A percentile compares a stretch with the other conserved stretches of the same genome.
Evolutionary conservation across 1,284 basidiomycete species (phyloP).

Genomic region (Lentinus polychrous): DNA sequence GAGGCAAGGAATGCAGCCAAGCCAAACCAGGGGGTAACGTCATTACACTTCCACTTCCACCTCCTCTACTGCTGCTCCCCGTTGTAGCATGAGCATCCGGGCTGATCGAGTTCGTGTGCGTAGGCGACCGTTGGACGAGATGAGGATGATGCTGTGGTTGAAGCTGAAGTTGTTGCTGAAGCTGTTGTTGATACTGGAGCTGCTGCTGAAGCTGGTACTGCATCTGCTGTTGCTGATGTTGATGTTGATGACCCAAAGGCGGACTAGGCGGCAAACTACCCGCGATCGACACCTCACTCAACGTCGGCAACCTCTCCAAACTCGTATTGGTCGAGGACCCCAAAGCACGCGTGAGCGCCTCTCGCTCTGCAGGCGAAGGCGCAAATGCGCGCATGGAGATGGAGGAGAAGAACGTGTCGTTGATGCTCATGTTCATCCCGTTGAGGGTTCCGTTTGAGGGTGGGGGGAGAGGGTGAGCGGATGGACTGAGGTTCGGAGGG

Average conservation of each 20-base stretch:
- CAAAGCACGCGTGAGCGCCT: constrained; percentile 67
- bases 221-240: constrained; percentile 29
- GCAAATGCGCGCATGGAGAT: constrained; percentile 65
- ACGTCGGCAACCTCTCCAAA: constrained; percentile 65
- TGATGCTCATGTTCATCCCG: constrained; percentile 19
- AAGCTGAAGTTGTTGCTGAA: constrained; percentile 5
- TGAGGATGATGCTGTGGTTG: constrained; percentile 2
- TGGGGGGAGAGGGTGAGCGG: constrained; percentile 8
- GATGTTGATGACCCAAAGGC: constrained; percentile 30
- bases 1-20: constrained; percentile 26
- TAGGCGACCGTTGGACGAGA: neutral
- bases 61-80: neutral
- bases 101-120: neutral
- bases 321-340: constrained; percentile 58
- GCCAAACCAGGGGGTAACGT: constrained; percentile 17
- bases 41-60: neutral
- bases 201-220: neutral
- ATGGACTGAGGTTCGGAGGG: neutral
- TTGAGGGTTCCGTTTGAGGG: neutral
- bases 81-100: neutral
- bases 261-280: constrained; percentile 59
- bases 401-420: constrained; percentile 37
- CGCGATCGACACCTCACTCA: constrained; percentile 48
- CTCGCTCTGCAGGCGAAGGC: constrained; percentile 75
- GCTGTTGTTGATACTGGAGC: constrained; percentile 3